These are phyloP conservation scores for Dentipellis fragilis DNA, from an alignment of 768 basidiomycete species.

Conservation along the genomic window DNA sequence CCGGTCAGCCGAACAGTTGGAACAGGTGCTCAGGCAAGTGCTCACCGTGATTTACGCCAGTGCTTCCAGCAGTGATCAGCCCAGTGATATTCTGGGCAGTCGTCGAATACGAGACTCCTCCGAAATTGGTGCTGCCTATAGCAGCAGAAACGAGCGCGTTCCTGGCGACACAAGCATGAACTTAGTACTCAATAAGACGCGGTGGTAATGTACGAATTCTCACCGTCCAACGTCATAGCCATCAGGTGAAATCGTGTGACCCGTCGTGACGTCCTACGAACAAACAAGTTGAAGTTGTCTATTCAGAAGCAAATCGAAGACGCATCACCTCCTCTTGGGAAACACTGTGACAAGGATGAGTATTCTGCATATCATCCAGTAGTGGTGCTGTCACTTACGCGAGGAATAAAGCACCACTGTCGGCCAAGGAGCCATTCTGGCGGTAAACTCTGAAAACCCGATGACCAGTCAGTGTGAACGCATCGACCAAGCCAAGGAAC, in stretches of 20 bases:
- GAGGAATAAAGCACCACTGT: slow-evolving; percentile 25
- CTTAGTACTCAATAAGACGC: background rate
- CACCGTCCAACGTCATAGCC: slow-evolving; percentile 25
- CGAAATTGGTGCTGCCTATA: background rate
- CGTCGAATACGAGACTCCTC: slow-evolving; percentile 30
- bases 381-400: slow-evolving; percentile 17
- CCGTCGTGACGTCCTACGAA: slow-evolving; percentile 5
- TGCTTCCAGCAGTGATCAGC: slow-evolving; percentile 40
- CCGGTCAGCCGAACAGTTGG: background rate
- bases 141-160: slow-evolving; percentile 5
- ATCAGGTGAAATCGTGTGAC: slow-evolving; percentile 18
- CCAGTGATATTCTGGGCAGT: slow-evolving; percentile 38
- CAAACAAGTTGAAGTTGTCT: background rate
- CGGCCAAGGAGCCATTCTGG: slow-evolving; percentile 21
- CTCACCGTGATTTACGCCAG: slow-evolving; percentile 44
- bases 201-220: background rate
- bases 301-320: background rate
- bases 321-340: slow-evolving; percentile 15
- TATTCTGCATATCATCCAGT: background rate
- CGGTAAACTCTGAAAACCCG: slow-evolving; percentile 16
- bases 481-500: background rate
- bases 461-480: background rate
- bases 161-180: background rate
- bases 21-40: background rate
- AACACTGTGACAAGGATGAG: slow-evolving; percentile 10